Evolutionary conservation across 1,284 basidiomycete species (phyloP).

Genomic region (Farysia itapuensis): DNA sequence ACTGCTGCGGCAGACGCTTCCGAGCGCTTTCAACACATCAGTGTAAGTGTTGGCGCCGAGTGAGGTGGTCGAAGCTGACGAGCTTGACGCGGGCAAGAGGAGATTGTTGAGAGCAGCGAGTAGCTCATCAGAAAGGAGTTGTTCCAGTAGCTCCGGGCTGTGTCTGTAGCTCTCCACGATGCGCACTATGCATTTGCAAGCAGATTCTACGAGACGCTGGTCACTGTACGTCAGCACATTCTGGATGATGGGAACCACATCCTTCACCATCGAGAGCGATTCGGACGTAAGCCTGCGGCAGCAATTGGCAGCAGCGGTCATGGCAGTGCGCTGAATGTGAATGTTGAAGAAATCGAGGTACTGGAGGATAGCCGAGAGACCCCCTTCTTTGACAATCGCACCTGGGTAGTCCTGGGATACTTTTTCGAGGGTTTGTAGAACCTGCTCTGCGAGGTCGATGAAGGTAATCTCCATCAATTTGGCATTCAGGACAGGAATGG

Average conservation of each 20-base stretch:
- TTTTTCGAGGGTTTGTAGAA: slow-evolving; percentile 58
- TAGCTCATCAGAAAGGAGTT: slow-evolving; percentile 39
- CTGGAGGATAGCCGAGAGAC: slow-evolving; percentile 55
- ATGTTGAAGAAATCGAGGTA: slow-evolving; percentile 59
- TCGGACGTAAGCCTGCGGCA: slow-evolving; percentile 50
- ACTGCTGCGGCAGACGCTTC: slow-evolving; percentile 45
- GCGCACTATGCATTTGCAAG: slow-evolving; percentile 53
- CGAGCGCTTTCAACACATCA: slow-evolving; percentile 51
- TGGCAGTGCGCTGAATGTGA: slow-evolving; percentile 58
- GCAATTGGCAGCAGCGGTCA: slow-evolving; percentile 56
- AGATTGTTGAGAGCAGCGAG: slow-evolving; percentile 47
- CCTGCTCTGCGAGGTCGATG: slow-evolving; percentile 59
- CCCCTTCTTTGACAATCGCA: slow-evolving; percentile 56
- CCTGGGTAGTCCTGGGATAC: slow-evolving; percentile 50
- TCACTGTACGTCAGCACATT: slow-evolving; percentile 54
- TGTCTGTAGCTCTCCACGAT: slow-evolving; percentile 47
- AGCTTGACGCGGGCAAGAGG: slow-evolving; percentile 36
- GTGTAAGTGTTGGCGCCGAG: slow-evolving; percentile 46
- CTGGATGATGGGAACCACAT: slow-evolving; percentile 54
- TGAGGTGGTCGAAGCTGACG: slow-evolving; percentile 33
- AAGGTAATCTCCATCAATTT: slow-evolving; percentile 58
- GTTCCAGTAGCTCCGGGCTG: slow-evolving; percentile 47
- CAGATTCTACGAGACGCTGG: slow-evolving; percentile 55
- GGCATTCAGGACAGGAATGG: slow-evolving; percentile 51
- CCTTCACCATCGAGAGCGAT: slow-evolving; percentile 33